Evolutionary conservation across 1,139 yeast genomes (phyloP), one percentile per base, ranked within the genome.

Genomic region (Protomyces inundatus): DNA sequence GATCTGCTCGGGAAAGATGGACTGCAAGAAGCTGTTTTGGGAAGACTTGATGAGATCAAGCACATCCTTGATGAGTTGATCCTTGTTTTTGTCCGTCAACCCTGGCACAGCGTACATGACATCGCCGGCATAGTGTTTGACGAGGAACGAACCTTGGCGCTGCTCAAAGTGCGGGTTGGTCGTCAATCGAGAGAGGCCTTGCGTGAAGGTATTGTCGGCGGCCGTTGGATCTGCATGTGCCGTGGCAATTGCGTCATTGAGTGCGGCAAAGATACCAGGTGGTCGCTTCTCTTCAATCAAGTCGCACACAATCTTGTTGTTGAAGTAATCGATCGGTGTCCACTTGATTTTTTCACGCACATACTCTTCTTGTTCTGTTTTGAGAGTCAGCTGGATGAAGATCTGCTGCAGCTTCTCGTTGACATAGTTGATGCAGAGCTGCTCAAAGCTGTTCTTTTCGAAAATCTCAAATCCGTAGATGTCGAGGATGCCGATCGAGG

Each of bases 101-200:
- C 91, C 89, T 39, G 81, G 79, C 65, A 91, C 86, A 69, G 91
- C 97, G 73, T 95, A 95, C 40, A 91, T 87, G 59, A 95, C 99
- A 77, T 95, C 98, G 73, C 98, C 98, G 40, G 98, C 98, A 77
- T 95, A 95, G 76, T 95, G 99, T 77, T 90, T 91, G 72, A 95
- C 85, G 67, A 95, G 80, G 70, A 95, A 95, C 74, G 93, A 91
- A 54, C 86, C 84, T 69, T 89, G 86, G 72, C 98, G 85, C 70
- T 89, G 84, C 73, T 91, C 97, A 72, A 95, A 90, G 75, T 95
- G 95, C 50, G 88, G 86, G 74, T 91, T 91, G 45, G 82, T 77
- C 2, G 91, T 80, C 66, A 95, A 88, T 84, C 90, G 81, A 69
- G 90, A 88, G 71, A 93, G 81, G 76, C 98, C 83, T 79, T 90